These are phyloP conservation scores for Dendrocalamus latiflorus DNA, from an alignment of 202 grass and related monocot genomes.

Conservation along the genomic window DNA sequence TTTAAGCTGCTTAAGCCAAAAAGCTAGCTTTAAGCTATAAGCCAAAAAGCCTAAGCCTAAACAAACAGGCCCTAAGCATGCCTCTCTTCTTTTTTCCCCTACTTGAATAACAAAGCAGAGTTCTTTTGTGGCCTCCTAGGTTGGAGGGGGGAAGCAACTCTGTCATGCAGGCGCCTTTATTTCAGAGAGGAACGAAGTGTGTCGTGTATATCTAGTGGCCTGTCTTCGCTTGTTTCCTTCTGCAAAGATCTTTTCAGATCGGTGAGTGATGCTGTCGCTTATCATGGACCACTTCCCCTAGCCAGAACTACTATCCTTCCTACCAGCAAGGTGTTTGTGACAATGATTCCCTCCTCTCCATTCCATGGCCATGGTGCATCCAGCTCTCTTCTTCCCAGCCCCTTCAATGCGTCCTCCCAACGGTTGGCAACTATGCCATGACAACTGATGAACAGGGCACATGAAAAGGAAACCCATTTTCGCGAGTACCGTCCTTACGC, in stretches of 20 bases:
- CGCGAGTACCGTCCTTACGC: no score
- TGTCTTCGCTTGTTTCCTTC: not conserved
- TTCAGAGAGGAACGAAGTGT: not conserved
- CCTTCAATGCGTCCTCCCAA: not conserved
- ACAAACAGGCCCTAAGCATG: no score
- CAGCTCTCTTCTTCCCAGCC: not conserved
- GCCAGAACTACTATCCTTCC: not conserved
- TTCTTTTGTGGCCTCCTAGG: not conserved
- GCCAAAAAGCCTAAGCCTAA: no score
- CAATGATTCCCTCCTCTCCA: not conserved
- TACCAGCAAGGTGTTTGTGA: not conserved
- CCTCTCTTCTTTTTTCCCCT: no score
- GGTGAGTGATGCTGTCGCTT: not conserved
- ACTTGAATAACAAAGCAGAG: not conserved
- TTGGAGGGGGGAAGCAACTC: not conserved
- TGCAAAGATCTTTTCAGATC: slow-evolving; percentile 3
- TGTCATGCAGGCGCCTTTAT: not conserved
- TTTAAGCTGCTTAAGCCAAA: no score
- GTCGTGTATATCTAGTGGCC: not conserved
- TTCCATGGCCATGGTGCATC: not conserved
- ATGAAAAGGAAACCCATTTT: not conserved
- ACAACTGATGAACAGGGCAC: not conserved
- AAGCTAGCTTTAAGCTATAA: no score
- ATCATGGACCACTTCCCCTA: not conserved
- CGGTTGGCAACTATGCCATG: not conserved